Base-by-base conservation (phyloP, 2,329 filamentous ascomycete species). In the Penicillium polonicum region DNA sequence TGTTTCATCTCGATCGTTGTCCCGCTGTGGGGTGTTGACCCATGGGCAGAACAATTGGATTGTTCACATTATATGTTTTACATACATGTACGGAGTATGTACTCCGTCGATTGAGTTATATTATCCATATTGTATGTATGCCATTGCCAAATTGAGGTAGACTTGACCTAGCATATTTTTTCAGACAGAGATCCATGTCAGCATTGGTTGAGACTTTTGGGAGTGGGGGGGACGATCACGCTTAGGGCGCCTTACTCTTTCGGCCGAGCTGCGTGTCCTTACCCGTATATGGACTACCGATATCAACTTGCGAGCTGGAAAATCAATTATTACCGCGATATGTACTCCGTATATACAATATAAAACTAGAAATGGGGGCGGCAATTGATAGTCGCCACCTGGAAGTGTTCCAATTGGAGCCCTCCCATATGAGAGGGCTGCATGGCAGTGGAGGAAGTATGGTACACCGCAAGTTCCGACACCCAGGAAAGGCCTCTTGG, bases 1-100 rank as follows among this genome's bases (percentile, higher is more conserved):
- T 59, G 62, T 65, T 65, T 64, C 61, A 65, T 61, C 56, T 48
- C 59, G 63, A 63, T 67, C 63, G 55, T 60, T 63, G 61, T 64
- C 60, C 65, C 65, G 65, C 54, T 65, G 65, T 67, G 65, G 65
- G 65, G 58, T 63, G 25, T 35, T 45, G 39, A 36, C 2, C 17
- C 27, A 35, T 27, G 38, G 21, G n/a, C 23, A n/a, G 17, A 23
- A 25, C 44, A 41, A 44, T 23, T 25, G 15, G 33, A 35, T 25
- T 25, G 15, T 9, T 12, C 21, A 21, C 12, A 21, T 21, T 45
- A 21, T 6, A 5, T 33, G 31, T 17, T 17, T 35, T 35, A 35
- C 33, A 17, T 17, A 23, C 23, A 33, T 33, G 31, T 17, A 21
- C 21, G 21, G 21, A 21, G 21, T 21, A 15, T 33, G 31, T 33